Percentiles rank a stretch among this genome's conserved stretches.
Evolutionary conservation across 805 yeast genomes (phyloP).

Genomic region (Sugiyamaella marilandica): DNA sequence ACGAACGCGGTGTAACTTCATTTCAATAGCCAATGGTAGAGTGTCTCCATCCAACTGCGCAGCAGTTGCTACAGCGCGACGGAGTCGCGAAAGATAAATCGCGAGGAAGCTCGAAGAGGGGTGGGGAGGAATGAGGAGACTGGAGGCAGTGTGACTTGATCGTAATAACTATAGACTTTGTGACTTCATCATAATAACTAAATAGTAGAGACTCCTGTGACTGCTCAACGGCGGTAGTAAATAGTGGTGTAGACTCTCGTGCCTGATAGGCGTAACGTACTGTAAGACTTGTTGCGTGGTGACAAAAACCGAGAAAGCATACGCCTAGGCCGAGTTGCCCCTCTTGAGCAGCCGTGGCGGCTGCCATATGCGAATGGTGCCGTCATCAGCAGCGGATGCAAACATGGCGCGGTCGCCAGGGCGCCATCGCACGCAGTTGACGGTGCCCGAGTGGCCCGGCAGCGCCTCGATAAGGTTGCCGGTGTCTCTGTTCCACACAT

Average conservation of each 20-base stretch:
- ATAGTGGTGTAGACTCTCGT: no score
- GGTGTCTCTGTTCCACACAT: conserved; percentile 70
- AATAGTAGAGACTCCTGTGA: not conserved
- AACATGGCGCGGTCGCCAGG: conserved; percentile 45
- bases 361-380: conserved; percentile 49
- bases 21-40: no score
- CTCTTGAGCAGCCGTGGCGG: conserved; percentile 6
- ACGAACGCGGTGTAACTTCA: no score
- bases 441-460: conserved; percentile 59
- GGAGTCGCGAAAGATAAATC: no score
- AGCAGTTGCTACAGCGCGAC: no score
- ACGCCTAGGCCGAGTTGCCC: not conserved
- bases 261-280: no score
- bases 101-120: no score
- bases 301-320: not conserved
- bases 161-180: not conserved
- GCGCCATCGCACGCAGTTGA: conserved; percentile 80
- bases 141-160: no score
- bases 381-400: conserved; percentile 86
- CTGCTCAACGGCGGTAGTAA: no score
- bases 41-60: no score
- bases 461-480: conserved; percentile 61
- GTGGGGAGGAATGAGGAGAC: no score
- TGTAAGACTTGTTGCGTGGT: not conserved
- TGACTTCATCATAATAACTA: not conserved